Conservation (phyloP, 2,329 filamentous ascomycete genomes). For the Nemania bipapillata region DNA sequence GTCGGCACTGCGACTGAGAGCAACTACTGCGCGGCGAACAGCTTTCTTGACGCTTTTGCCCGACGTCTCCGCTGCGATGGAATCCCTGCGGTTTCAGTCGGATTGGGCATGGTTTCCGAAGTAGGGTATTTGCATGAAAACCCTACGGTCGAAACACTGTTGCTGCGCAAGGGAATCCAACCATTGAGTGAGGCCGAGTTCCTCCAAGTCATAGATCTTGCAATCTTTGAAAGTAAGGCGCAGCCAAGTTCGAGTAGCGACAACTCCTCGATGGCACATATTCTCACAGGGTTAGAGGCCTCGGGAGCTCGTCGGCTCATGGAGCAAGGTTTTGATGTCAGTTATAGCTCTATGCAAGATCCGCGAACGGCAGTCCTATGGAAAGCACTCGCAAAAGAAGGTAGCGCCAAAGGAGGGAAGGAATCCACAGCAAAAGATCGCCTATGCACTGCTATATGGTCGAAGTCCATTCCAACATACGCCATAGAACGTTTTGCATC, state of each 20-base stretch:
- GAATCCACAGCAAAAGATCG: too few species aligned
- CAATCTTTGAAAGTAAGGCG: background rate
- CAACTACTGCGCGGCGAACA: conserved; percentile 55
- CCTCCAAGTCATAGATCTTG: conserved; percentile 45
- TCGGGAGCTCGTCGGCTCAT: too few species aligned
- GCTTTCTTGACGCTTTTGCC: conserved; percentile 47
- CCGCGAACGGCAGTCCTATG: too few species aligned
- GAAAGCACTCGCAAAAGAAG: too few species aligned
- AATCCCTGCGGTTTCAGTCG: conserved; percentile 42
- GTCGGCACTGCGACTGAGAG: conserved; percentile 50
- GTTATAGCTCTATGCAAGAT: too few species aligned
- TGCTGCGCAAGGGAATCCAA: conserved; percentile 41
- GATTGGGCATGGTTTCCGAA: conserved; percentile 52
- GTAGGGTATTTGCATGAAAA: conserved; percentile 52
- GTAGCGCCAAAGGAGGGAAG: too few species aligned
- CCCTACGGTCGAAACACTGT: conserved; percentile 39
- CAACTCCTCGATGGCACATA: too few species aligned
- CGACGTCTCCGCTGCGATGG: too few species aligned
- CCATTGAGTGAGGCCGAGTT: conserved; percentile 43
- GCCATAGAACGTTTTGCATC: too few species aligned
- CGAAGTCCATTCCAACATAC: too few species aligned
- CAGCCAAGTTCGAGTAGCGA: background rate
- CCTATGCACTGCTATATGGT: too few species aligned
- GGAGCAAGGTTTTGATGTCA: too few species aligned
- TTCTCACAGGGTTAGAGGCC: conserved; percentile 45